These are phyloP conservation scores for Tuber microsphaerosporum DNA, from an alignment of 495 filamentous ascomycete species.

Conservation along the genomic window DNA sequence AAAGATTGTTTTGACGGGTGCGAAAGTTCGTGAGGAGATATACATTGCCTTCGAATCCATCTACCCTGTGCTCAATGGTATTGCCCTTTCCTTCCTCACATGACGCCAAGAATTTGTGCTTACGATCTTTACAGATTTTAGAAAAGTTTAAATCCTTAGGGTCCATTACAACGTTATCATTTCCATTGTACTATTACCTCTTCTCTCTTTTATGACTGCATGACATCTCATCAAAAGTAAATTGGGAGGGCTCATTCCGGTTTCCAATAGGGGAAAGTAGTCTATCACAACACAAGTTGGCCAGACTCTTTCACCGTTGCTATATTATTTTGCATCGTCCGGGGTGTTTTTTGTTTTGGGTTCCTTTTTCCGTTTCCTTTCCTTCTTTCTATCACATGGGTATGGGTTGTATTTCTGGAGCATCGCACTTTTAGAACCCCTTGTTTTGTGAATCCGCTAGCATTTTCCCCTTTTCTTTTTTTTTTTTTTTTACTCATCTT, in stretches of 20 bases:
- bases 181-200: constrained; percentile 39
- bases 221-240: constrained; percentile 39
- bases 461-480: constrained; percentile 27
- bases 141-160: constrained; percentile 51
- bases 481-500: constrained; percentile 34
- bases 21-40: constrained; percentile 97
- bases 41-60: constrained; percentile 99
- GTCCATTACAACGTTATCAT: constrained; percentile 16
- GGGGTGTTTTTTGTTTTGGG: constrained; percentile 40
- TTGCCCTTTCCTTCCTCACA: constrained; percentile 11
- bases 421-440: constrained; percentile 39
- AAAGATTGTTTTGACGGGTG: constrained; percentile 96
- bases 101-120: constrained; percentile 32
- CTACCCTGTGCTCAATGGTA: constrained; percentile 94
- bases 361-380: constrained; percentile 38
- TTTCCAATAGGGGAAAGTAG: constrained; percentile 33
- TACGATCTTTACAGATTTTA: constrained; percentile 53
- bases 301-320: constrained; percentile 34
- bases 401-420: constrained; percentile 39
- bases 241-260: constrained; percentile 37
- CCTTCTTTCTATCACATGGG: constrained; percentile 29
- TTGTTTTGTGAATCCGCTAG: constrained; percentile 38
- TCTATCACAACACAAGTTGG: constrained; percentile 29
- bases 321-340: constrained; percentile 39
- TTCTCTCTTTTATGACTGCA: constrained; percentile 42